Evolutionary conservation across 2,329 filamentous ascomycete species (phyloP).

Genomic region (Epichloe sp.): DNA sequence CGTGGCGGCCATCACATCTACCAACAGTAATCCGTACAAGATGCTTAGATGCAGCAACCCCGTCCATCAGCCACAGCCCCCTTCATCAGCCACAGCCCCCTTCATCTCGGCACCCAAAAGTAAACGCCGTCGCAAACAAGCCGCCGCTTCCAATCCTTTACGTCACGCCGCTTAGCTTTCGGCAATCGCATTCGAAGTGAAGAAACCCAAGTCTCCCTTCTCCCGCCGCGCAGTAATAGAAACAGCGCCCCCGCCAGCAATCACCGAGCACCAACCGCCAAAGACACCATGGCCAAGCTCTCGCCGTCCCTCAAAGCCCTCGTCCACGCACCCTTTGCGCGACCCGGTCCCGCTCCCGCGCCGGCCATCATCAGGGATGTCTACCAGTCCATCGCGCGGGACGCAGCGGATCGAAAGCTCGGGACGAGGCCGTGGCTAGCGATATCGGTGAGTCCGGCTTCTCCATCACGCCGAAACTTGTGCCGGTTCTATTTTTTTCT

Average conservation of each 20-base stretch:
- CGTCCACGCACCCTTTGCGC: constrained; percentile 56
- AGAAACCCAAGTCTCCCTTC: background rate
- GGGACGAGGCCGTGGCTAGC: constrained; percentile 53
- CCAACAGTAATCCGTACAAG: background rate
- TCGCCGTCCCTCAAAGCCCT: constrained; percentile 58
- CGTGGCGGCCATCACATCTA: too few relatives aligned
- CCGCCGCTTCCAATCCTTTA: background rate
- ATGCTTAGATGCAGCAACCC: constrained; percentile 10
- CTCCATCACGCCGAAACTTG: too few relatives aligned
- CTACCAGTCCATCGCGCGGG: constrained; percentile 49
- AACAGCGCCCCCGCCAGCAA: background rate
- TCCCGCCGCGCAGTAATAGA: background rate
- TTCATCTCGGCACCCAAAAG: background rate
- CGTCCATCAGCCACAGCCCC: background rate
- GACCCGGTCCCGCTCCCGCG: constrained; percentile 51
- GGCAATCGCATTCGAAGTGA: background rate
- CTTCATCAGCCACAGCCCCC: too few relatives aligned
- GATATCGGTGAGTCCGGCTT: constrained; percentile 37
- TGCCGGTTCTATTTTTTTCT: background rate
- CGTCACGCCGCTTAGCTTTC: background rate
- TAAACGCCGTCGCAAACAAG: background rate
- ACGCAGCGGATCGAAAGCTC: constrained; percentile 49
- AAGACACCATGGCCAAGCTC: constrained; percentile 52
- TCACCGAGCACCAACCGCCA: too few relatives aligned
- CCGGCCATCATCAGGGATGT: constrained; percentile 49